Conservation (phyloP, 2,329 filamentous ascomycete genomes). For the Aspergillus aculeatus region DNA sequence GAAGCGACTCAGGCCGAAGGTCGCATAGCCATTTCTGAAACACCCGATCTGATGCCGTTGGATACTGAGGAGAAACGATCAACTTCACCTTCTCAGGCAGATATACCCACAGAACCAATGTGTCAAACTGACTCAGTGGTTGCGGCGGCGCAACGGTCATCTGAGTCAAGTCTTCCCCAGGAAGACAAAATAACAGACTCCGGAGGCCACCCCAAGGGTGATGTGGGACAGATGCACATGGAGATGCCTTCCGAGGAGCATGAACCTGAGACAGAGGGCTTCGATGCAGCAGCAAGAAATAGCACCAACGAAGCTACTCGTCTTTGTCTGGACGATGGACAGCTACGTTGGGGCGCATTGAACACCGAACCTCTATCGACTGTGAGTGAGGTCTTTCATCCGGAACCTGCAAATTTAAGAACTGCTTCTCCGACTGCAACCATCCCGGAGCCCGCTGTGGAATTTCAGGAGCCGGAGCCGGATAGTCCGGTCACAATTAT, state of each 20-base stretch:
- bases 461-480: background rate
- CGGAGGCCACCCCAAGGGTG: background rate
- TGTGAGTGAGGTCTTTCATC: background rate
- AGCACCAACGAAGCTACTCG: background rate
- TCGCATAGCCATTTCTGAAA: no score
- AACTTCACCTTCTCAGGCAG: background rate
- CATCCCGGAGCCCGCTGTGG: background rate
- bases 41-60: background rate
- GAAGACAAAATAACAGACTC: background rate
- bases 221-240: background rate
- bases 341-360: background rate
- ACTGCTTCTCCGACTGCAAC: no score
- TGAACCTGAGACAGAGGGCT: background rate
- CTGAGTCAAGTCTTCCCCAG: constrained; percentile 7
- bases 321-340: background rate
- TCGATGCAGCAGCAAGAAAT: background rate
- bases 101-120: constrained; percentile 11
- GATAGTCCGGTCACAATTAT: background rate
- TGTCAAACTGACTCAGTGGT: constrained; percentile 23
- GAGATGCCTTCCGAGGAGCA: background rate
- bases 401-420: no score
- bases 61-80: constrained; percentile 1
- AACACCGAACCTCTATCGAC: background rate
- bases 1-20: no score
- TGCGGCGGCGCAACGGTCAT: constrained; percentile 10